Conservation (phyloP, 2,329 filamentous ascomycete species). For the Coniochaeta ligniaria region DNA sequence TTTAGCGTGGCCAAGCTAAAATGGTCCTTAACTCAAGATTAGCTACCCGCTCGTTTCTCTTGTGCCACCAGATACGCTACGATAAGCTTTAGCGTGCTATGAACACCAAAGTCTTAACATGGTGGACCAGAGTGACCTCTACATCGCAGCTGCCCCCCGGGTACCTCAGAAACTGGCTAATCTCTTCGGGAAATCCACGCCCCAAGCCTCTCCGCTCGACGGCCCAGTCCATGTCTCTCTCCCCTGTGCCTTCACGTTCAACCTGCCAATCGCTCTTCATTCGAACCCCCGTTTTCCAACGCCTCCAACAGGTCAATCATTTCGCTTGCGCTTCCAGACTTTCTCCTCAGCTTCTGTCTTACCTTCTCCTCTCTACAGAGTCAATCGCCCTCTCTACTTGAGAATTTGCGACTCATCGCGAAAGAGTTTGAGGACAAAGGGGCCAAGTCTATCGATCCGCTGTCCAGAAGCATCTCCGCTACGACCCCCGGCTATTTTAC, state of each 20-base stretch:
- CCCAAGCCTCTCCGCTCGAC: constrained; percentile 7
- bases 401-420: background rate
- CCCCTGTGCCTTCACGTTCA: constrained; percentile 23
- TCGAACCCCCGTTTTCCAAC: background rate
- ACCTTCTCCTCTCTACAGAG: background rate
- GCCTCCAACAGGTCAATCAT: constrained; percentile 33
- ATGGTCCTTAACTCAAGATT: background rate
- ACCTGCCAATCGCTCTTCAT: background rate
- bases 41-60: background rate
- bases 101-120: background rate
- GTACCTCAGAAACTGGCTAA: constrained; percentile 24
- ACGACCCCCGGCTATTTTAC: constrained; percentile 1
- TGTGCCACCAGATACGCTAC: background rate
- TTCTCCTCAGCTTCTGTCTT: constrained; percentile 20
- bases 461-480: background rate
- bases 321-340: constrained; percentile 41
- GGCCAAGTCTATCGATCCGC: background rate
- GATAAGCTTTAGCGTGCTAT: background rate
- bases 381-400: background rate
- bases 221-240: background rate
- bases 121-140: background rate
- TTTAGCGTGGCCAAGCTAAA: background rate
- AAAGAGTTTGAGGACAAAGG: background rate
- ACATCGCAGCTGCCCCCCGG: background rate
- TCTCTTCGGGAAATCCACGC: constrained; percentile 26